Percentiles rank a stretch among this genome's conserved stretches.
phyloP scores from a whole-genome alignment of 1,284 basidiomycete genomes.

The Thecaphora frezii region DNA sequence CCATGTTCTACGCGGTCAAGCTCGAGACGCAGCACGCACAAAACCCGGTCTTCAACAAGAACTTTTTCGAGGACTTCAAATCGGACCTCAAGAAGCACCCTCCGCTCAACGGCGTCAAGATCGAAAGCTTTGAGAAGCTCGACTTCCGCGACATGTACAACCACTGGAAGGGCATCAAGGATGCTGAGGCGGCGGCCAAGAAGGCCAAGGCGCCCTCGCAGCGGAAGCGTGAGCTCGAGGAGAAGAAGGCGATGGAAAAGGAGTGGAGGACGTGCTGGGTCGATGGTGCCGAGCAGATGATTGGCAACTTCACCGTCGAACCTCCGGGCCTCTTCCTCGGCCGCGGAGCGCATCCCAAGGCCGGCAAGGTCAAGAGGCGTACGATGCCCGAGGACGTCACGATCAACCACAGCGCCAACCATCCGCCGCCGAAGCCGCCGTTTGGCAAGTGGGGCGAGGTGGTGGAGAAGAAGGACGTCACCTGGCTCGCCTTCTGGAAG shows the following conservation, averaged over 20 bases:
- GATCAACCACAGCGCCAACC: constrained; percentile 56
- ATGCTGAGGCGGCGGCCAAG: constrained; percentile 87
- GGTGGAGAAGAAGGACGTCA: constrained; percentile 54
- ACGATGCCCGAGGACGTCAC: constrained; percentile 54
- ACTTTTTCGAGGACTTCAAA: constrained; percentile 93
- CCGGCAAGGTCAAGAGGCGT: constrained; percentile 86
- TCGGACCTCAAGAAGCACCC: constrained; percentile 77
- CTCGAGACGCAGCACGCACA: constrained; percentile 89
- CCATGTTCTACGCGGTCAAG: constrained; percentile 92
- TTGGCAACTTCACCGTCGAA: constrained; percentile 97
- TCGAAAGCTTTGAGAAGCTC: constrained; percentile 77
- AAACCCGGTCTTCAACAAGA: constrained; percentile 85
- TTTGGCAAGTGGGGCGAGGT: constrained; percentile 55
- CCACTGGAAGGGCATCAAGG: constrained; percentile 67
- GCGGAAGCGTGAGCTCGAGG: constrained; percentile 70
- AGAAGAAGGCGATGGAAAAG: constrained; percentile 80
- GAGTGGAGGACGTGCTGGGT: constrained; percentile 83
- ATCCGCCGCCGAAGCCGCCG: constrained; percentile 52
- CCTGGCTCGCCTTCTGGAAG: constrained; percentile 58
- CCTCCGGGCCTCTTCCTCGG: constrained; percentile 96
- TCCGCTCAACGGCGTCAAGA: constrained; percentile 73
- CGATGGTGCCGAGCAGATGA: constrained; percentile 94
- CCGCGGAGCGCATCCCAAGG: constrained; percentile 96
- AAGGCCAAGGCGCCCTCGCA: constrained; percentile 71
- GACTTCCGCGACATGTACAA: constrained; percentile 96